Conservation (phyloP, 257 asterid genomes). For the Solanum tacnaense region DNA sequence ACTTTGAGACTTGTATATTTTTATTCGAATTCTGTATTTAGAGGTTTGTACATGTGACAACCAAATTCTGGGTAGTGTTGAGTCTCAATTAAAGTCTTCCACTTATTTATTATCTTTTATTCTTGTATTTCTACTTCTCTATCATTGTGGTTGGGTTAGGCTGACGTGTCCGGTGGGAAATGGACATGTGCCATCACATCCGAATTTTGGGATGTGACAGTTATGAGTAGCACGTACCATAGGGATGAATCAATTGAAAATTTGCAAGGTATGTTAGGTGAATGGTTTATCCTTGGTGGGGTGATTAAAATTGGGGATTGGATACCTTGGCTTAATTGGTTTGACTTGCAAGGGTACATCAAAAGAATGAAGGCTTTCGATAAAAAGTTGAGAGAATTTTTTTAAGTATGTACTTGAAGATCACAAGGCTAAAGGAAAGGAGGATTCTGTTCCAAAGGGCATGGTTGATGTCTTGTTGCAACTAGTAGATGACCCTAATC, state of each 20-base stretch:
- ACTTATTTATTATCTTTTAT: too few relatives aligned
- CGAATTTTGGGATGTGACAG: too few relatives aligned
- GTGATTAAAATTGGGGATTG: not conserved
- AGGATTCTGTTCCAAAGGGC: not conserved
- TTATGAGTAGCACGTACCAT: conserved; percentile 6
- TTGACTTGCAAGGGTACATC: not conserved
- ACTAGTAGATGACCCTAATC: not conserved
- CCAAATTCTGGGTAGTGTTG: too few relatives aligned
- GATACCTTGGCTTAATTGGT: not conserved
- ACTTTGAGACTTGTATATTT: too few relatives aligned
- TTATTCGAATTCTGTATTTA: too few relatives aligned
- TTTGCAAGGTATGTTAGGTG: not conserved
- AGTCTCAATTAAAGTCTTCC: too few relatives aligned
- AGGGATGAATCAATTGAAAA: not conserved
- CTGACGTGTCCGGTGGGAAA: too few relatives aligned
- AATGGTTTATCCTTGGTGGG: not conserved
- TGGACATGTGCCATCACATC: too few relatives aligned
- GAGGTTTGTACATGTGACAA: too few relatives aligned
- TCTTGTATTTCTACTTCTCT: too few relatives aligned
- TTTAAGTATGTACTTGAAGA: not conserved
- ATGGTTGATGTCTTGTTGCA: not conserved
- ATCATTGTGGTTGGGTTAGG: too few relatives aligned
- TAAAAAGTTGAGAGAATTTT: not conserved
- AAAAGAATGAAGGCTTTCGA: not conserved
- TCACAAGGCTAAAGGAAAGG: not conserved